phyloP scores from a whole-genome alignment of 2,329 filamentous ascomycete species.

The Cercospora sp. region DNA sequence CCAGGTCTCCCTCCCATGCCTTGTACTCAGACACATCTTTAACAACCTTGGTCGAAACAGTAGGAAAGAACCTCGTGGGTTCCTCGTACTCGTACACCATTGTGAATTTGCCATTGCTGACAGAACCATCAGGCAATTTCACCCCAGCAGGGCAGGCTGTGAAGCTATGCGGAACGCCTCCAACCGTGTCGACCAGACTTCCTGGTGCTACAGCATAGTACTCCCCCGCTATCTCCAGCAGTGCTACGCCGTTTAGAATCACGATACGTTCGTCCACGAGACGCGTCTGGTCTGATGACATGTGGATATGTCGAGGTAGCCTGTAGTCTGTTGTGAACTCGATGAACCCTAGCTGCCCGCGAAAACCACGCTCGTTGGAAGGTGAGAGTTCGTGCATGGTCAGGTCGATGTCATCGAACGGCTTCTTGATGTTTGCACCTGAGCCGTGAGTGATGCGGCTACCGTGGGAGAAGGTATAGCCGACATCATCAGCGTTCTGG shows the following conservation, averaged over 20 bases:
- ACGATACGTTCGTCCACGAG: constrained; percentile 29
- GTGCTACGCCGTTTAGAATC: constrained; percentile 26
- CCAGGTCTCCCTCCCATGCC: constrained; percentile 24
- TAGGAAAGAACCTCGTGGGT: constrained; percentile 28
- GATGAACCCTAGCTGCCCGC: constrained; percentile 26
- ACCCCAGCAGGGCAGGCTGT: constrained; percentile 30
- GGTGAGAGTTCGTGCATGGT: constrained; percentile 29
- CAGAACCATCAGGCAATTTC: constrained; percentile 26
- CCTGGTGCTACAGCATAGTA: constrained; percentile 27
- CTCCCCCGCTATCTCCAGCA: constrained; percentile 27
- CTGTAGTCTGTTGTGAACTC: constrained; percentile 27
- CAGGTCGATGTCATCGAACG: constrained; percentile 25
- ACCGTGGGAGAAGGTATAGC: constrained; percentile 20
- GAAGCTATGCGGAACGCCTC: constrained; percentile 30
- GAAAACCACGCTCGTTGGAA: constrained; percentile 25
- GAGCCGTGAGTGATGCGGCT: constrained; percentile 28
- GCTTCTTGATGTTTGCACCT: constrained; percentile 29
- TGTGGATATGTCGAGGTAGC: constrained; percentile 31
- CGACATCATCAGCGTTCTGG: neutral
- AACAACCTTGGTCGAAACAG: constrained; percentile 21
- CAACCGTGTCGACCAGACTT: constrained; percentile 24
- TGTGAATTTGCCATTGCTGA: constrained; percentile 26
- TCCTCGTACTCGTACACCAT: constrained; percentile 33
- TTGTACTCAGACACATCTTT: constrained; percentile 18
- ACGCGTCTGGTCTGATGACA: constrained; percentile 20